Conservation (phyloP, 2,329 filamentous ascomycete genomes). For the Fusarium sp. region DNA sequence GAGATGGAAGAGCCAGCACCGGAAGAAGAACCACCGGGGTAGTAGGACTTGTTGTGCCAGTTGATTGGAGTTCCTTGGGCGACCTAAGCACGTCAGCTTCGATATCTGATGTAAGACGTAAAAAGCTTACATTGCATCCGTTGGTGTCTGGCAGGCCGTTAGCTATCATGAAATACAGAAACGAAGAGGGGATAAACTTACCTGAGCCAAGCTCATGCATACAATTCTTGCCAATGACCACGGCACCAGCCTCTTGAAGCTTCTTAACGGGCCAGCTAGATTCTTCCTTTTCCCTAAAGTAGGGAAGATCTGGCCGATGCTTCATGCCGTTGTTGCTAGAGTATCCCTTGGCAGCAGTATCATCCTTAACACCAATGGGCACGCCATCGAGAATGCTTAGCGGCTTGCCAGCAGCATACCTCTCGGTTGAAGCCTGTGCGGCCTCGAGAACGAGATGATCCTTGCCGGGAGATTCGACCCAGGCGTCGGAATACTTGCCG, state of each 20-base stretch:
- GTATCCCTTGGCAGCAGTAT: constrained; percentile 78
- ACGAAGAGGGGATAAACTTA: constrained; percentile 53
- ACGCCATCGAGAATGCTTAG: constrained; percentile 82
- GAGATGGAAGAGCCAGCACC: constrained; percentile 78
- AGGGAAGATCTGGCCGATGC: constrained; percentile 64
- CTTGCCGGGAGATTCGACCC: constrained; percentile 72
- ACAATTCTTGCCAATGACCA: constrained; percentile 79
- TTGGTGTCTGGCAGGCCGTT: constrained; percentile 69
- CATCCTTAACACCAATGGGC: constrained; percentile 87
- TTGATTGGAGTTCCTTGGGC: constrained; percentile 80
- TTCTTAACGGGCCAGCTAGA: constrained; percentile 79
- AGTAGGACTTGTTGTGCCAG: constrained; percentile 81
- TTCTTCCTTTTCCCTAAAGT: constrained; percentile 62
- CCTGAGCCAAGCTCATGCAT: constrained; percentile 84
- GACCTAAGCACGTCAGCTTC: constrained; percentile 60
- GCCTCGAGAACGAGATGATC: constrained; percentile 72
- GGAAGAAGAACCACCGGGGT: constrained; percentile 84
- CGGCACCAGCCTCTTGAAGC: constrained; percentile 79
- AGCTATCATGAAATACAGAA: constrained; percentile 1
- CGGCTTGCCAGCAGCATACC: constrained; percentile 75
- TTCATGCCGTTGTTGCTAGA: constrained; percentile 73
- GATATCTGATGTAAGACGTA: neutral
- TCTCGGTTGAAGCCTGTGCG: constrained; percentile 77
- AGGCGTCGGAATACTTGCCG: constrained; percentile 76
- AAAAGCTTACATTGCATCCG: constrained; percentile 75